Evolutionary conservation across 1,284 basidiomycete genomes (phyloP).

Genomic region (Stygiomarasmius scandens): DNA sequence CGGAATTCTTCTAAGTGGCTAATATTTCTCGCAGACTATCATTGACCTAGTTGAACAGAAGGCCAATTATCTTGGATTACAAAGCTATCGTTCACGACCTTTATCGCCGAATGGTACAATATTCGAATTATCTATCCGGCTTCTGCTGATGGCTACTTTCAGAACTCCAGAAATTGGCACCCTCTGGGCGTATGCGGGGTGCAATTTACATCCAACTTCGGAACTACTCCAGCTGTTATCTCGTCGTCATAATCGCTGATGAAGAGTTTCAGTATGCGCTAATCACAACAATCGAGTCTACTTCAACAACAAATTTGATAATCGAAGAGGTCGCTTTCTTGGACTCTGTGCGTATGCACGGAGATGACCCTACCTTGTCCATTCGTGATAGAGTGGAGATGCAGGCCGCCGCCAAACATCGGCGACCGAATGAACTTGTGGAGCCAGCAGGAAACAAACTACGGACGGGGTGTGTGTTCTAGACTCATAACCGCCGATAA

Average conservation of each 20-base stretch:
- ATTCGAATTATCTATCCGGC: neutral
- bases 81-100: constrained; percentile 69
- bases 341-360: constrained; percentile 63
- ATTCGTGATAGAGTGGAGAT: constrained; percentile 25
- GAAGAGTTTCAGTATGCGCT: constrained; percentile 77
- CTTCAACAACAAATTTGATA: constrained; percentile 58
- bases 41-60: constrained; percentile 75
- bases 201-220: constrained; percentile 70
- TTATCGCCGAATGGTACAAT: constrained; percentile 59
- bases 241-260: constrained; percentile 78
- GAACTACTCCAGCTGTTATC: constrained; percentile 71
- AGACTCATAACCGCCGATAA: neutral
- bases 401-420: constrained; percentile 37
- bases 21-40: constrained; percentile 58
- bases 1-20: constrained; percentile 4
- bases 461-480: constrained; percentile 8
- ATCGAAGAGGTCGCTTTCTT: constrained; percentile 82
- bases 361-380: constrained; percentile 35
- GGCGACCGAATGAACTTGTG: constrained; percentile 30
- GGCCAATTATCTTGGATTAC: constrained; percentile 72
- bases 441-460: constrained; percentile 11
- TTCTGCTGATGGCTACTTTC: neutral
- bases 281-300: constrained; percentile 60
- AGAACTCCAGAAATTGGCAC: constrained; percentile 70
- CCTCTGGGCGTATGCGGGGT: constrained; percentile 44